Evolutionary conservation across 2,329 filamentous ascomycete genomes (phyloP).

Genomic region (Talaromyces islandicus): DNA sequence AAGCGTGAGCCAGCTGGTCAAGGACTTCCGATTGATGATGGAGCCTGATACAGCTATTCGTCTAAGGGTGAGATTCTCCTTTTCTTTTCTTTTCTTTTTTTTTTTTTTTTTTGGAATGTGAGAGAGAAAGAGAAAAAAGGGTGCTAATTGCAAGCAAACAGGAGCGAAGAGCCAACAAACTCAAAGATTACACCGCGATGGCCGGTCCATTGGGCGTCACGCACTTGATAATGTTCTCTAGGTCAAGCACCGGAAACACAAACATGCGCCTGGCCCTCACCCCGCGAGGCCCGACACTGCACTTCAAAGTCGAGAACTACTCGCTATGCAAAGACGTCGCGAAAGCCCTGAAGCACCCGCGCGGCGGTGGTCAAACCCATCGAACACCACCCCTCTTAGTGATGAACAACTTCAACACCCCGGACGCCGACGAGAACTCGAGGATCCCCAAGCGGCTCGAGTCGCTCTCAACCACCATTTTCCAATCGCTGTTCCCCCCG

Average conservation of each 20-base stretch:
- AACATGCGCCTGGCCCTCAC: constrained; percentile 84
- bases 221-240: constrained; percentile 87
- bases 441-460: constrained; percentile 91
- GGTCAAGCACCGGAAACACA: constrained; percentile 82
- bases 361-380: constrained; percentile 78
- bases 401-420: constrained; percentile 92
- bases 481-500: constrained; percentile 91
- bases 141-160: constrained; percentile 15
- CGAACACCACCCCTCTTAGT: constrained; percentile 82
- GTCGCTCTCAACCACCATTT: constrained; percentile 84
- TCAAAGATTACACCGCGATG: constrained; percentile 94
- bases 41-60: constrained; percentile 88
- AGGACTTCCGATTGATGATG: constrained; percentile 90
- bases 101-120: background rate
- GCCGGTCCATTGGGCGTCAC: constrained; percentile 87
- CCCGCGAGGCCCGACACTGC: constrained; percentile 83
- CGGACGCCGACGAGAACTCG: constrained; percentile 49
- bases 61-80: constrained; percentile 59
- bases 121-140: background rate
- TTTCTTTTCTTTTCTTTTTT: too few relatives aligned
- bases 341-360: constrained; percentile 74
- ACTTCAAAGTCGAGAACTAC: constrained; percentile 93
- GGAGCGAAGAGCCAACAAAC: constrained; percentile 79
- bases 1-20: constrained; percentile 83
- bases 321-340: constrained; percentile 88